Evolutionary conservation across 257 asterid genomes (phyloP), one percentile per base, ranked within the genome.

Genomic region (Buddleja alternifolia): DNA sequence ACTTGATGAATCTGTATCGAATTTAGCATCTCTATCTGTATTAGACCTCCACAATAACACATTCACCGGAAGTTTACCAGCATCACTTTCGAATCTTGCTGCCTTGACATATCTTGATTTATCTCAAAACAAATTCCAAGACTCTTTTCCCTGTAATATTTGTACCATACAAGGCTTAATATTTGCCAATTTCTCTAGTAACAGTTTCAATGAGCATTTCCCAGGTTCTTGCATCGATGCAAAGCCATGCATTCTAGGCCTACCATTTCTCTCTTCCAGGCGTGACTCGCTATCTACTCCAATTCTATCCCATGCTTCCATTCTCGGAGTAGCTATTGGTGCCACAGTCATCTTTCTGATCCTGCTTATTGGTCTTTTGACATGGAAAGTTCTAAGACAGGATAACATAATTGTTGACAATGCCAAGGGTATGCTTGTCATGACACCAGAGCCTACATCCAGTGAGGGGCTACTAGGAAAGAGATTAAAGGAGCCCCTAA

Each of bases 91-190:
- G 0, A 60, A 53, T 46, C 92, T 92, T 44, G 74, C 76, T 59
- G 37, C 83, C 58, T 80, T 92, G 78, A 86, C 94, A 3, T 85
- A 85, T 80, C 91, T 92, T 16, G 98, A 92, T 65, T 21, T 92
- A 24, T 92, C 98, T n/a, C 76, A 59, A 48, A 92, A 92, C 82
- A 51, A 75, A 25, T 89, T 92, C 50, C 79, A 47, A 29, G 66
- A 67, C 34, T 29, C 69, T 39, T 88, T 92, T 59, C 98, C 94
- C 11, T 89, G 98, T 67, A 73, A 77, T 40, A 69, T 92, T 6
- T 89, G 98, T 71, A 59, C 77, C n/a, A 75, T 83, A 63, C 73
- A 75, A 67, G 90, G 96, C 74, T 80, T 92, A 19, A 17, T 41
- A 6, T 89, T 72, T 70, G 64, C 78, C 34, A 92, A 90, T 67